phyloP scores from a whole-genome alignment of 805 yeast genomes.

The Blastobotrys mokoenaii region DNA sequence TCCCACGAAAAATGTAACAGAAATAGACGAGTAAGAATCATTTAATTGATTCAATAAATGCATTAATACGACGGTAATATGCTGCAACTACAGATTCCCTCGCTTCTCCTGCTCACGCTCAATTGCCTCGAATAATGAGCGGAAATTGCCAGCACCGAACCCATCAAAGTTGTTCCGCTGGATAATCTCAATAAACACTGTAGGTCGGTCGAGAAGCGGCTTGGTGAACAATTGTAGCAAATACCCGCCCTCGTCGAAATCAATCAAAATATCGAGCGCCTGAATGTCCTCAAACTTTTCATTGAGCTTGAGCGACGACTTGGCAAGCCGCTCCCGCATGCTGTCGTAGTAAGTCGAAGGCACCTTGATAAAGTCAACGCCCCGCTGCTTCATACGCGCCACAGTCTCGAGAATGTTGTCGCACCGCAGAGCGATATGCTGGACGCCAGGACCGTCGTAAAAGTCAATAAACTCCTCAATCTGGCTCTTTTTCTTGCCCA shows the following conservation, averaged over 20 bases:
- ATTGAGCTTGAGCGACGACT: slow-evolving; percentile 36
- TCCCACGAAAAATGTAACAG: too few species aligned
- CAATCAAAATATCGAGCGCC: slow-evolving; percentile 51
- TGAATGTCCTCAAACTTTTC: slow-evolving; percentile 47
- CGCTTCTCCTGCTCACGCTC: slow-evolving; percentile 68
- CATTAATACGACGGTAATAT: too few species aligned
- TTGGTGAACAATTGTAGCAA: slow-evolving; percentile 72
- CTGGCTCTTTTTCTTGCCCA: slow-evolving; percentile 58
- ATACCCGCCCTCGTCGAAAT: slow-evolving; percentile 71
- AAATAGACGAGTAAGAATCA: too few species aligned
- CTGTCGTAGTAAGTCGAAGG: slow-evolving; percentile 49
- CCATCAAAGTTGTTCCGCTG: slow-evolving; percentile 76
- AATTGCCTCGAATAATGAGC: slow-evolving; percentile 69
- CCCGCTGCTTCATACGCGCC: slow-evolving; percentile 44
- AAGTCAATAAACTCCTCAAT: slow-evolving; percentile 74
- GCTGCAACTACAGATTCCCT: slow-evolving; percentile 41
- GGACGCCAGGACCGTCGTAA: slow-evolving; percentile 76
- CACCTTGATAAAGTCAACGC: slow-evolving; percentile 60
- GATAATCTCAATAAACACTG: slow-evolving; percentile 72
- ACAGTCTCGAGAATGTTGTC: slow-evolving; percentile 53
- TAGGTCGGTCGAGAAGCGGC: slow-evolving; percentile 71
- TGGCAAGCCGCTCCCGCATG: slow-evolving; percentile 37
- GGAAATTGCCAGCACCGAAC: slow-evolving; percentile 85
- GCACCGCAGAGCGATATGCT: slow-evolving; percentile 69
- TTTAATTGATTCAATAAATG: too few species aligned